These are phyloP conservation scores for Tetrahymena borealis DNA, from an alignment of 73 alveolate species.

Conservation along the genomic window DNA sequence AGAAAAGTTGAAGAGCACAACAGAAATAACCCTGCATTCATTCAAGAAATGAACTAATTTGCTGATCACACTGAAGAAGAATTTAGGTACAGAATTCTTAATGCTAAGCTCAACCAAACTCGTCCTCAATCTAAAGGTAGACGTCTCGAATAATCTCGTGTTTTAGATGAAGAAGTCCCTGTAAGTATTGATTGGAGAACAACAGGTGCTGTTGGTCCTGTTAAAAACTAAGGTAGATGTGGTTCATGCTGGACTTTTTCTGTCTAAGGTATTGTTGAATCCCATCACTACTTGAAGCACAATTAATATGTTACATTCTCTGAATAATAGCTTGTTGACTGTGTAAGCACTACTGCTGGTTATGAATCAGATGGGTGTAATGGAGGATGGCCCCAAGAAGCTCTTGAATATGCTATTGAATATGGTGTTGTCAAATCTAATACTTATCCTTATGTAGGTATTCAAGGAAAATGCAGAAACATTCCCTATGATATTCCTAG, in stretches of 20 bases:
- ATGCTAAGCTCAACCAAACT: neutral
- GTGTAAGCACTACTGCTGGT: constrained; percentile 3
- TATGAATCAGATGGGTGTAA: constrained; percentile 34
- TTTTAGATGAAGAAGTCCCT: neutral
- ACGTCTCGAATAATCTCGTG: neutral
- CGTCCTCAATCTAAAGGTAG: neutral
- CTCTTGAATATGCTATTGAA: constrained; percentile 4
- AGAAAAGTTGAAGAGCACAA: neutral
- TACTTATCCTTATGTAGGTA: constrained; percentile 39
- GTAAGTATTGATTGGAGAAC: constrained; percentile 47
- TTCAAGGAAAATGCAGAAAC: neutral
- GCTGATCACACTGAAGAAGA: neutral
- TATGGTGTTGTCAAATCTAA: neutral
- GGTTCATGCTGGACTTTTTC: constrained; percentile 58
- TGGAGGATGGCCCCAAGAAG: constrained; percentile 42
- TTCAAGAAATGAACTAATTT: neutral
- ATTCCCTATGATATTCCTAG: neutral
- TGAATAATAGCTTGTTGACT: constrained; percentile 48
- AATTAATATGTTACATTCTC: neutral
- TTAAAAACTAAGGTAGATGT: constrained; percentile 42
- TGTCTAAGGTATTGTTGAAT: constrained; percentile 50
- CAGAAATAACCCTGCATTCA: neutral
- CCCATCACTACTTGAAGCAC: neutral
- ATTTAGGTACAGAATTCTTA: neutral
- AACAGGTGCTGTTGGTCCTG: constrained; percentile 44